A percentile compares a stretch with the other conserved stretches of the same genome.
phyloP scores from a whole-genome alignment of 176 grass and related monocot genomes.

The Aechmea fasciata region DNA sequence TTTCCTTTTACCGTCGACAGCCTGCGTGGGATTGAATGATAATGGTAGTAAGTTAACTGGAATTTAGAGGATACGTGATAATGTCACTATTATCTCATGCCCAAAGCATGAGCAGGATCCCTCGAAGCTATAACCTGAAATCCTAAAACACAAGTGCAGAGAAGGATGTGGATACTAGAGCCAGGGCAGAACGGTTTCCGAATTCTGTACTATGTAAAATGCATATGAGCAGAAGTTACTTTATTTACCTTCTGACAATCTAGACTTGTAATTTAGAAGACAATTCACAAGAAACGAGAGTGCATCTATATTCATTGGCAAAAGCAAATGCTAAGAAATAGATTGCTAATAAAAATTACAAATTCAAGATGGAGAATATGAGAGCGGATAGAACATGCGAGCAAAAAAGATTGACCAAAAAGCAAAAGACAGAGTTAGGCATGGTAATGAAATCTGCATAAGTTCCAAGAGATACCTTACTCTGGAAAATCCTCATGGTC shows the following conservation, averaged over 20 bases:
- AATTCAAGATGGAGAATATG: too few relatives aligned
- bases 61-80: neutral
- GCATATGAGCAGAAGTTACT: too few relatives aligned
- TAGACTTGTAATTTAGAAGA: too few relatives aligned
- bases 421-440: neutral
- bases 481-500: slow-evolving; percentile 78
- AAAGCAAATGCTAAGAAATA: too few relatives aligned
- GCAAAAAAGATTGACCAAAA: neutral
- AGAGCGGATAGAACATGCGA: neutral
- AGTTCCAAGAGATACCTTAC: slow-evolving; percentile 46
- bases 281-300: too few relatives aligned
- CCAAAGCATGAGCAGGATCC: neutral
- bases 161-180: neutral
- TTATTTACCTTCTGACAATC: too few relatives aligned
- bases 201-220: too few relatives aligned
- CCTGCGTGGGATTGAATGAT: slow-evolving; percentile 28
- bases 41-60: neutral
- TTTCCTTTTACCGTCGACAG: slow-evolving; percentile 78
- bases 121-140: neutral
- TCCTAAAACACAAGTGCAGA: neutral
- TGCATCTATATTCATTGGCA: too few relatives aligned
- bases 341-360: neutral
- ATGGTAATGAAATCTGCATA: too few relatives aligned
- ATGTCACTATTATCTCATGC: neutral
- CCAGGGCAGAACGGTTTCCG: too few relatives aligned